Evolutionary conservation across 371 early-diverging fungal genomes (phyloP).

Genomic region (Encephalitozoon intestinalis): DNA sequence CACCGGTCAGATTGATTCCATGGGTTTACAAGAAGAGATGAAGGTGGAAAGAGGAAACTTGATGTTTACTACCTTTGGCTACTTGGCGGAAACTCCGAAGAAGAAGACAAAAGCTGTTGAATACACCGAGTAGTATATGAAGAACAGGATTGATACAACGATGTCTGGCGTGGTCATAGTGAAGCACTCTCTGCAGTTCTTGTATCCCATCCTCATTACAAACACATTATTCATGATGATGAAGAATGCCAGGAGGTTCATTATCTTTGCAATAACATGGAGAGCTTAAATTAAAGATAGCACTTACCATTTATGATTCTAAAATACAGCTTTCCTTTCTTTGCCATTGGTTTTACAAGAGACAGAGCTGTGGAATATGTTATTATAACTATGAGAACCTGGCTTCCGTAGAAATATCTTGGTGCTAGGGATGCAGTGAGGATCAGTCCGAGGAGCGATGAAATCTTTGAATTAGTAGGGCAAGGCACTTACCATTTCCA

Average conservation of each 20-base stretch:
- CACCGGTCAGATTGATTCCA: constrained; percentile 47
- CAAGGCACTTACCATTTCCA: constrained; percentile 32
- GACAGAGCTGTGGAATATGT: neutral
- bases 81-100: neutral
- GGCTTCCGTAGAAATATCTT: constrained; percentile 21
- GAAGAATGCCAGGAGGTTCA: constrained; percentile 26
- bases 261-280: constrained; percentile 21
- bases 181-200: constrained; percentile 15
- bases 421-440: neutral
- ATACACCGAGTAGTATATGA: neutral
- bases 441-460: neutral
- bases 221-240: constrained; percentile 33
- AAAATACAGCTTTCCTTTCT: neutral
- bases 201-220: constrained; percentile 36
- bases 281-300: constrained; percentile 16
- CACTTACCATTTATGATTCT: constrained; percentile 29
- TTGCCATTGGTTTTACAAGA: neutral
- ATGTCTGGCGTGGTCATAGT: neutral
- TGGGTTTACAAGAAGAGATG: constrained; percentile 60
- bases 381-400: neutral
- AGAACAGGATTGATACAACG: neutral
- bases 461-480: constrained; percentile 2
- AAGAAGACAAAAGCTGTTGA: neutral
- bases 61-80: neutral
- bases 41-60: neutral